Percentiles rank a stretch among this genome's conserved stretches.
Evolutionary conservation across 352 stramenopile species (phyloP).

Genomic region (Globisporangium nagaii): DNA sequence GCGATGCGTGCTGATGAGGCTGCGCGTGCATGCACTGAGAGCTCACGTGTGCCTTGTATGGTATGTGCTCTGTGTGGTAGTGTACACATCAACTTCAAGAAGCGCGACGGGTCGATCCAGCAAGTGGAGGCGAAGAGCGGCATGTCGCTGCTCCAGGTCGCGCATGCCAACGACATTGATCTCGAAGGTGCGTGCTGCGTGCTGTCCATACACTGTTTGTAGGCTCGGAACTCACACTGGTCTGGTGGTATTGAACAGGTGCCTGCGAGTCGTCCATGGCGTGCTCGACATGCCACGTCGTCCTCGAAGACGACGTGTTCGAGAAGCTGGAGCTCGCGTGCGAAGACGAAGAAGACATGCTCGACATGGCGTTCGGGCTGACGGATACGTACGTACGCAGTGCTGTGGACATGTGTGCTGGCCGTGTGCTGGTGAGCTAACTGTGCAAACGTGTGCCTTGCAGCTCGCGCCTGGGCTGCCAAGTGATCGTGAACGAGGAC

Average conservation of each 20-base stretch:
- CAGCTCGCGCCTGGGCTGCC: constrained; percentile 89
- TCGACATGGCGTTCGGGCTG: constrained; percentile 98
- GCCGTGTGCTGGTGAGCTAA: too few species aligned
- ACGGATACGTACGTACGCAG: constrained; percentile 82
- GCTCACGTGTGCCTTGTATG: not conserved
- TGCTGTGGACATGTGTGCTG: not conserved
- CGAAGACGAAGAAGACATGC: constrained; percentile 99
- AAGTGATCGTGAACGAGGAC: constrained; percentile 86
- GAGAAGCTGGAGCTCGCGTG: constrained; percentile 86
- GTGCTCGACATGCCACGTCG: constrained; percentile 98
- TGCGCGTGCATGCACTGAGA: not conserved
- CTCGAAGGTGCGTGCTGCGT: constrained; percentile 70
- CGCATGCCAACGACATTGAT: constrained; percentile 92
- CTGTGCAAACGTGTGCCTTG: not conserved
- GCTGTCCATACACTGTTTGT: not conserved
- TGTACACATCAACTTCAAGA: constrained; percentile 74
- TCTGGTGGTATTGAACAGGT: constrained; percentile 33
- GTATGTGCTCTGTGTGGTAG: constrained; percentile 15
- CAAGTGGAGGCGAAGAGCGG: constrained; percentile 67
- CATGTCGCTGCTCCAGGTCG: constrained; percentile 89
- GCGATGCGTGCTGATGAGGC: not conserved
- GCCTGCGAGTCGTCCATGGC: constrained; percentile 94
- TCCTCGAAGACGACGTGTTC: constrained; percentile 92
- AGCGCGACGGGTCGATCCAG: constrained; percentile 52
- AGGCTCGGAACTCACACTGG: not conserved